Evolutionary conservation across 768 basidiomycete genomes (phyloP).

Genomic region (Phylloporus sp.): DNA sequence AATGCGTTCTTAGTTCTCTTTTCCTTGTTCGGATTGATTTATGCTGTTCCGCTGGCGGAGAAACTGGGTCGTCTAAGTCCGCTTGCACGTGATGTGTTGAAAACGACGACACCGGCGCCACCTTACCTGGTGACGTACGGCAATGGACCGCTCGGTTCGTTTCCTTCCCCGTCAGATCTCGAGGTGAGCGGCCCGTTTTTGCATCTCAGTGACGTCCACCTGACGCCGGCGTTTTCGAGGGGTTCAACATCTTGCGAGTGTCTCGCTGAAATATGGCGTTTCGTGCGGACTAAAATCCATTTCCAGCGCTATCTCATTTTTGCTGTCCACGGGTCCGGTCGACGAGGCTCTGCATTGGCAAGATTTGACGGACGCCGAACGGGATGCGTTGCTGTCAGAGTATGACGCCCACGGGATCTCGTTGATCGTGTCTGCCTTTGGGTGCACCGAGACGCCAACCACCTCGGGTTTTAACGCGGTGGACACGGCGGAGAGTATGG

Average conservation of each 20-base stretch:
- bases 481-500: slow-evolving; percentile 39
- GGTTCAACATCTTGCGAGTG: slow-evolving; percentile 33
- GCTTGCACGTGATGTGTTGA: slow-evolving; percentile 18
- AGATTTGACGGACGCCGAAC: slow-evolving; percentile 32
- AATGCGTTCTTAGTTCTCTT: not conserved
- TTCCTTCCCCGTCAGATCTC: slow-evolving; percentile 42
- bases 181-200: slow-evolving; percentile 27
- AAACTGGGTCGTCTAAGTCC: slow-evolving; percentile 22
- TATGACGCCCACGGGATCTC: slow-evolving; percentile 53
- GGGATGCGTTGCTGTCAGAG: slow-evolving; percentile 39
- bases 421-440: slow-evolving; percentile 53
- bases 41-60: slow-evolving; percentile 19
- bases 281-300: not conserved
- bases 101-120: slow-evolving; percentile 33
- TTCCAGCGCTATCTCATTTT: slow-evolving; percentile 38
- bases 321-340: slow-evolving; percentile 35
- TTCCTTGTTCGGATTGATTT: slow-evolving; percentile 6
- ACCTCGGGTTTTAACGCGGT: slow-evolving; percentile 37
- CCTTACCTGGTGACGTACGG: slow-evolving; percentile 46
- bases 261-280: not conserved
- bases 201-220: no score
- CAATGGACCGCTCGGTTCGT: slow-evolving; percentile 39
- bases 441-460: slow-evolving; percentile 40
- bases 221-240: slow-evolving; percentile 13
- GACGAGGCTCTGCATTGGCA: slow-evolving; percentile 47